Base-by-base conservation (phyloP, 2,329 filamentous ascomycete species). In the Karstenula rhodostoma region DNA sequence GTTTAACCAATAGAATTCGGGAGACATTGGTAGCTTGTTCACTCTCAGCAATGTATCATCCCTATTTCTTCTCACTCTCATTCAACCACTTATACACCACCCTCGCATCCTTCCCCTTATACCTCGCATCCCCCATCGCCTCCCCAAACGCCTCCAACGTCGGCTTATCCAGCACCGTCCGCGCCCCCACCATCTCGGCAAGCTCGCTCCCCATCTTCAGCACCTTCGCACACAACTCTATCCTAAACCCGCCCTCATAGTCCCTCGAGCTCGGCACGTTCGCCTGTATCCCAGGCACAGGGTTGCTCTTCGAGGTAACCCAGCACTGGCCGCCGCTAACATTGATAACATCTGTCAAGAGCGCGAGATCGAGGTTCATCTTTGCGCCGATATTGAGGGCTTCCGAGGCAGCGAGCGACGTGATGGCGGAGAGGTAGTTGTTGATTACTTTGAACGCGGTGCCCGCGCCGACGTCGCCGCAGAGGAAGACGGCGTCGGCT, bases 281-380 rank as follows among this genome's bases (percentile, higher is more conserved):
- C 1, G 63, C 63, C 48, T 74, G 69, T 4, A 78, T 69, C 1
- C 78, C 78, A 1, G 88, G 88, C 2, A 97, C 93, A 0, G 94
- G 95, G 75, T 97, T 98, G 79, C 97, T 97, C 60, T 96, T 84
- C 78, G 96, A 93, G 66, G 89, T 94, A 0, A 94, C 93, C 94
- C 94, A 98, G 82, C 94, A 97, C 64, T 85, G 86, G 2, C 95
- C 95, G 0, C 94, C 97, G 66, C 91, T 93, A 0, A 90, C 90
- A 73, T 97, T 97, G 80, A 98, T 92, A 73, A 98, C 87, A 56
- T 90, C 89, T 0, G 92, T 91, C 1, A 98, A 83, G 3, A 88
- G 87, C 57, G 82, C 83, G 1, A 86, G 79, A 58, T 89, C 82
- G 3, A 89, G 78, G 1, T 86, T 86, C 84, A 85, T 87, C 46